Percentiles rank a stretch among this genome's conserved stretches.
phyloP scores from a whole-genome alignment of 2,329 filamentous ascomycete species.

The Talaromyces sp. region DNA sequence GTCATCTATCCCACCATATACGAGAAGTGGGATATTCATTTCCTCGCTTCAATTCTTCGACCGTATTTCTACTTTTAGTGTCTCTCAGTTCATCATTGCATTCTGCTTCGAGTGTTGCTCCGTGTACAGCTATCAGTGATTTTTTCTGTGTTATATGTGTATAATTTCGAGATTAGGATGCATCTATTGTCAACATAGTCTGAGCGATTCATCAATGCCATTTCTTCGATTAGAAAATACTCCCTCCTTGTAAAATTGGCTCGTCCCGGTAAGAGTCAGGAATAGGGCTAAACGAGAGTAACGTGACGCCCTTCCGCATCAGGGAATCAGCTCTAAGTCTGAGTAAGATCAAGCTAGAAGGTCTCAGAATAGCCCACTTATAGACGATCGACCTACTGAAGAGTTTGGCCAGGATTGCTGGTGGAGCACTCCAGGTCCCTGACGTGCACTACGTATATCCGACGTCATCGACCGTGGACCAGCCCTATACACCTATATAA shows the following conservation, averaged over 20 bases:
- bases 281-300: not conserved
- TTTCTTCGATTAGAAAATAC: not conserved
- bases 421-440: conserved; percentile 2
- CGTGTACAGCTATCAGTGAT: conserved; percentile 13
- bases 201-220: conserved; percentile 2
- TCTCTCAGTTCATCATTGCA: not conserved
- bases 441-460: conserved; percentile 11
- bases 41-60: not conserved
- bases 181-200: conserved; percentile 13
- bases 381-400: too few relatives aligned
- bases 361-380: not conserved
- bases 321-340: not conserved
- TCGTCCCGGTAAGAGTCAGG: too few relatives aligned
- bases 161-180: conserved; percentile 11
- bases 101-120: not conserved
- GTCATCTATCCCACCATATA: not conserved
- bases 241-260: too few relatives aligned
- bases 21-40: not conserved
- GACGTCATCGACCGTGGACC: conserved; percentile 13
- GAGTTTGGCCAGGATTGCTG: not conserved
- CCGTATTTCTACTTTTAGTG: not conserved
- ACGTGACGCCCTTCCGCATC: not conserved
- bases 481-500: not conserved
- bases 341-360: not conserved
- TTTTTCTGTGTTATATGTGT: conserved; percentile 1